Evolutionary conservation across 768 basidiomycete species (phyloP).

Genomic region (Cubamyces sp.): DNA sequence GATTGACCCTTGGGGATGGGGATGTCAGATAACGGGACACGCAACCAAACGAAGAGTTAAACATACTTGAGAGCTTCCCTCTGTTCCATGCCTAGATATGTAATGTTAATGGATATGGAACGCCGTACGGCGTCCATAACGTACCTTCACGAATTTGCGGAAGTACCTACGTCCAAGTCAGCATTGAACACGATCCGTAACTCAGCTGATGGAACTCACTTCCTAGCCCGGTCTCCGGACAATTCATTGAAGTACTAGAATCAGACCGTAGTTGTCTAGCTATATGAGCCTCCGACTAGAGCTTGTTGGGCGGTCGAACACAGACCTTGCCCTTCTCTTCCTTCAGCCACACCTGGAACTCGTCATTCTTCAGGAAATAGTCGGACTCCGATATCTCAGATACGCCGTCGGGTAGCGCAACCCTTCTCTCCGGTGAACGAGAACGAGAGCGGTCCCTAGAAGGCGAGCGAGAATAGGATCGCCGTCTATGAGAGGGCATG

Average conservation of each 20-base stretch:
- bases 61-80: slow-evolving; percentile 69
- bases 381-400: slow-evolving; percentile 78
- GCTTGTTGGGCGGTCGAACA: neutral
- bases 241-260: slow-evolving; percentile 84
- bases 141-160: slow-evolving; percentile 87
- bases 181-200: slow-evolving; percentile 33
- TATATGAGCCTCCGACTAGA: slow-evolving; percentile 23
- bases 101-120: slow-evolving; percentile 7
- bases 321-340: slow-evolving; percentile 65
- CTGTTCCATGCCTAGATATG: slow-evolving; percentile 73
- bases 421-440: slow-evolving; percentile 48
- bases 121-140: slow-evolving; percentile 19
- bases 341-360: slow-evolving; percentile 88
- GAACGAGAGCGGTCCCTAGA: slow-evolving; percentile 33
- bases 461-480: slow-evolving; percentile 31
- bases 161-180: slow-evolving; percentile 67
- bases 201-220: slow-evolving; percentile 44
- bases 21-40: slow-evolving; percentile 1
- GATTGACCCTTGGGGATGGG: slow-evolving; percentile 45
- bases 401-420: slow-evolving; percentile 56
- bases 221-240: slow-evolving; percentile 79
- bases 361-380: slow-evolving; percentile 87
- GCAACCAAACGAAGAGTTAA: neutral
- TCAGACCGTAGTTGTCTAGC: neutral
- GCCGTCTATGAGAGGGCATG: slow-evolving; percentile 35